Base-by-base conservation (phyloP, 2,329 filamentous ascomycete genomes). In the Exserohilum turcica region DNA sequence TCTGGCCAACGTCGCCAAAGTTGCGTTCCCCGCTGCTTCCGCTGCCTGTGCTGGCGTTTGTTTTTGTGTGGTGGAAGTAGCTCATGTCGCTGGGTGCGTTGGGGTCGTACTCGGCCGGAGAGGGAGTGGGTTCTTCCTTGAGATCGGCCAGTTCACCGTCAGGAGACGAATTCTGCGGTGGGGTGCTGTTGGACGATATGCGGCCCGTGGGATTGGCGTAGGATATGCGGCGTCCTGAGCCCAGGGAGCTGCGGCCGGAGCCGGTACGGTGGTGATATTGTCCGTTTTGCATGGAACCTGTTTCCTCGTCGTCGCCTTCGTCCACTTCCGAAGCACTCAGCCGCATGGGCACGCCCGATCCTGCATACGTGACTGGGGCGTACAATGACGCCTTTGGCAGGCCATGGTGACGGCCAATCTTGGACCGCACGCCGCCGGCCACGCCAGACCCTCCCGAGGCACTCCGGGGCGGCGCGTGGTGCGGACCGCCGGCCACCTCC, bases 291-390 rank as follows among this genome's bases (percentile, higher is more conserved):
- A 64, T 64, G 54, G 79, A 81, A 37, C 62, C 78, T 74, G 63
- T 89, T 38, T 91, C 88, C 46, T 91, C 90, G 70, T 87, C 91
- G 65, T 92, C 91, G 61, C 88, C 92, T 61, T 90, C 91, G 66
- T 96, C 92, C 12, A 97, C 90, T 74, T 99, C 94, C 44, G 90
- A 95, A n/a, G 94, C 93, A 72, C 91, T 96, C 57, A 99, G 81
- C 37, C 94, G 87, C 76, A 97, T 86, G 2, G 94, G 94, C 33
- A 97, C 92, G 48, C 91, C 92, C 35, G 87, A 89, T 55, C 91
- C 89, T 51, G 84, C 80, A 48, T 87, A 76, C 54, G 93, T 92
- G 52, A 87, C 88, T 2, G 90, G 88, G 8, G 87, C 86, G 73
- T 95, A 96, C 33, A 90, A 87, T 7, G 90, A 86, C 3, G 91